A percentile compares a stretch with the other conserved stretches of the same genome.
Evolutionary conservation across 148 eudicot species (phyloP).

Genomic region (Dianthus caryophyllus): DNA sequence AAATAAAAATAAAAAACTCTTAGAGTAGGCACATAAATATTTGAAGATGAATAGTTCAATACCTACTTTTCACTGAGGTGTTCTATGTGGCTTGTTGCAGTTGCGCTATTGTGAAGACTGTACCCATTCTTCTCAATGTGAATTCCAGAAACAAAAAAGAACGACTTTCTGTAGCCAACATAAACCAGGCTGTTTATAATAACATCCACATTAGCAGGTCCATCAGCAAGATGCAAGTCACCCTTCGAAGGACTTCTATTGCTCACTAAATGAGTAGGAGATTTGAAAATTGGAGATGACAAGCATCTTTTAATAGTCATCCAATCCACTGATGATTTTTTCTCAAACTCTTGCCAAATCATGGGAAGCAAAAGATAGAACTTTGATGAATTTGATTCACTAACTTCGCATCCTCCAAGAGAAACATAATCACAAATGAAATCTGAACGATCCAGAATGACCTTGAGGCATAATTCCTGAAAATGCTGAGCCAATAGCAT

Average conservation of each 20-base stretch:
- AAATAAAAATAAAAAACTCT: too few species aligned
- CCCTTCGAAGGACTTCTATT: conserved; percentile 16
- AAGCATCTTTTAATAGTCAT: conserved; percentile 61
- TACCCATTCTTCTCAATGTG: conserved; percentile 53
- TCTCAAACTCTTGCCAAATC: conserved; percentile 25
- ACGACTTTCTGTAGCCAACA: conserved; percentile 59
- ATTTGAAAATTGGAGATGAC: conserved; percentile 70
- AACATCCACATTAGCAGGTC: conserved; percentile 40
- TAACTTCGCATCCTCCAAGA: conserved; percentile 34
- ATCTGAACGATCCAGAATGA: conserved; percentile 71
- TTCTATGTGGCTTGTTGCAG: conserved; percentile 43
- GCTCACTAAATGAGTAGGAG: conserved; percentile 20
- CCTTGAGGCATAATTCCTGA: conserved; percentile 74
- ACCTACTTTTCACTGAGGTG: conserved; percentile 62
- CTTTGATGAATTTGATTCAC: conserved; percentile 36
- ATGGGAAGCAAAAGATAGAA: conserved; percentile 85
- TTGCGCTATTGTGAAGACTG: conserved; percentile 43
- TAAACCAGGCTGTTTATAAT: conserved; percentile 78
- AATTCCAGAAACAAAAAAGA: conserved; percentile 74
- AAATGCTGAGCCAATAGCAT: conserved; percentile 61
- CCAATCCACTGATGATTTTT: conserved; percentile 64
- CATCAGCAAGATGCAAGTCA: conserved; percentile 74
- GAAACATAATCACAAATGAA: conserved; percentile 51
- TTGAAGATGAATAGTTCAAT: conserved; percentile 13
- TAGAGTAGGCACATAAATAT: too few species aligned